Conservation (phyloP, 148 eudicot genomes). For the Fagopyrum tataricum region DNA sequence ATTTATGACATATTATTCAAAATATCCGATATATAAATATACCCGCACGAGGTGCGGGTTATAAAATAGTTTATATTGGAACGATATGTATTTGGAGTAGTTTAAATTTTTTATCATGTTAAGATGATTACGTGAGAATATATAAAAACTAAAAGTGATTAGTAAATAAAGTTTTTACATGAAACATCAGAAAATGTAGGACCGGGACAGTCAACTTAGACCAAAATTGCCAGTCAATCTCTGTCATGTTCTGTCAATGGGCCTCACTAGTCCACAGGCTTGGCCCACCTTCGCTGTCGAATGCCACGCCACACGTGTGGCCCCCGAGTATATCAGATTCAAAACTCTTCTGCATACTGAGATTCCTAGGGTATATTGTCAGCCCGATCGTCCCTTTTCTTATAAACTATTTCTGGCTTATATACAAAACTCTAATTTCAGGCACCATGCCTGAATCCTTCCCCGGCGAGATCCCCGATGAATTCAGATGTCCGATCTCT, state of each 20-base stretch:
- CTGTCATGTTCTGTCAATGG: not conserved
- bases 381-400: not conserved
- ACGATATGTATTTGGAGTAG: too few species aligned
- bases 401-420: too few species aligned
- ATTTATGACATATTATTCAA: too few species aligned
- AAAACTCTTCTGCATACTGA: not conserved
- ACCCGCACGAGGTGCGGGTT: too few species aligned
- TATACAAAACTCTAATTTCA: too few species aligned
- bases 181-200: not conserved
- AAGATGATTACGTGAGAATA: too few species aligned
- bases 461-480: slow-evolving; percentile 62
- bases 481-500: slow-evolving; percentile 80
- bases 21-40: too few species aligned
- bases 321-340: not conserved
- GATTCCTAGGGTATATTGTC: not conserved
- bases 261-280: not conserved
- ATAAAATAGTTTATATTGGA: too few species aligned
- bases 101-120: too few species aligned
- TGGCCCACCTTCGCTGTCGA: not conserved
- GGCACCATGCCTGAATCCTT: slow-evolving; percentile 23
- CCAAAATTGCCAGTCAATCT: not conserved
- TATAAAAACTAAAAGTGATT: too few species aligned
- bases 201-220: not conserved
- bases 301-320: not conserved
- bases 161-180: too few species aligned